phyloP scores from a whole-genome alignment of 805 yeast genomes.

The Teunomyces kruisii region DNA sequence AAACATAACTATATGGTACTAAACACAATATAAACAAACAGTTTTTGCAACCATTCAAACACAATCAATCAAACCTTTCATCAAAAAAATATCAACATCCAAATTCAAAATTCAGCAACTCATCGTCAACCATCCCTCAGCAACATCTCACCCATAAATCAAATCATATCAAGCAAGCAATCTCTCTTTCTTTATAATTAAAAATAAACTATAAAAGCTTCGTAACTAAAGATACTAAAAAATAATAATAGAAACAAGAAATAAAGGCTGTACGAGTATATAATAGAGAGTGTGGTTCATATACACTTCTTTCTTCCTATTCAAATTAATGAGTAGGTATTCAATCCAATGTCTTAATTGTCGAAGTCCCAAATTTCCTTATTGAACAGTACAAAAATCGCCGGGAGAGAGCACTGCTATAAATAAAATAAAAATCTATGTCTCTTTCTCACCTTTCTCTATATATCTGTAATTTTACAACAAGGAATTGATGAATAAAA shows the following conservation, averaged over 20 bases:
- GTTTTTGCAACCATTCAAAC: constrained; percentile 1
- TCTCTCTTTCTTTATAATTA: constrained; percentile 1
- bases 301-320: constrained; percentile 3
- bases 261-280: constrained; percentile 5
- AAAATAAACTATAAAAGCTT: background rate
- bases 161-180: background rate
- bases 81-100: background rate
- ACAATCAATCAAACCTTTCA: background rate
- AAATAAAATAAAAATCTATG: constrained; percentile 3
- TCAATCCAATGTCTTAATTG: background rate
- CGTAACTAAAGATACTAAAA: constrained; percentile 3
- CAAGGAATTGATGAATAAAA: constrained; percentile 3
- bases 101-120: background rate
- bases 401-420: constrained; percentile 1
- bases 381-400: constrained; percentile 2
- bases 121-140: background rate
- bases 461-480: constrained; percentile 3
- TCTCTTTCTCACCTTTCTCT: constrained; percentile 1
- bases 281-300: background rate
- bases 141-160: constrained; percentile 1
- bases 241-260: constrained; percentile 1
- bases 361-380: constrained; percentile 1
- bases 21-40: background rate
- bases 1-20: background rate
- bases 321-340: background rate